Percentiles rank a stretch among this genome's conserved stretches.
phyloP scores from a whole-genome alignment of 2,329 filamentous ascomycete species.

The Sclerotinia minor region DNA sequence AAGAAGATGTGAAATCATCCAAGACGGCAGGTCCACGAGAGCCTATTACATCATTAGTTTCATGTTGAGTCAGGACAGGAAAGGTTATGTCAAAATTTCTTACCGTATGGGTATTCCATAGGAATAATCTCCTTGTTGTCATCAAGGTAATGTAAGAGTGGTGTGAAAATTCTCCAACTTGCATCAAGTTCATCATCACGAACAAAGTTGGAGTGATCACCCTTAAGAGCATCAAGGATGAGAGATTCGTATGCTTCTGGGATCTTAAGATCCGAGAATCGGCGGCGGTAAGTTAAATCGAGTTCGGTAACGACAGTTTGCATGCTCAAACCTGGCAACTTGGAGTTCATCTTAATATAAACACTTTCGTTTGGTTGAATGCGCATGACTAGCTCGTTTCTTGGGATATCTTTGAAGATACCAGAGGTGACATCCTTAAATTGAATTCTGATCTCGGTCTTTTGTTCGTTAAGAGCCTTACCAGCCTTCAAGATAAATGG shows the following conservation, averaged over 20 bases:
- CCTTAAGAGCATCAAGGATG: constrained; percentile 96
- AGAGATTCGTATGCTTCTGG: constrained; percentile 98
- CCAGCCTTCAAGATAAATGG: constrained; percentile 99
- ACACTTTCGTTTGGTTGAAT: constrained; percentile 99
- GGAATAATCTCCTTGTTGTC: constrained; percentile 99
- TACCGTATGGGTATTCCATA: constrained; percentile 99
- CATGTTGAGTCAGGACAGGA: neutral
- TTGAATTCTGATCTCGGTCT: constrained; percentile 98
- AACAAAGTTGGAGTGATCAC: constrained; percentile 99
- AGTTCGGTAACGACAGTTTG: constrained; percentile 98
- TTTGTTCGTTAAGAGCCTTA: constrained; percentile 98
- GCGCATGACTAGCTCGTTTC: constrained; percentile 98
- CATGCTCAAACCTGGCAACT: constrained; percentile 97
- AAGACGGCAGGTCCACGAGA: constrained; percentile 94
- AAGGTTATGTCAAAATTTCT: constrained; percentile 42
- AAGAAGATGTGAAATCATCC: constrained; percentile 96
- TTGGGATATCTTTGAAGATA: constrained; percentile 99
- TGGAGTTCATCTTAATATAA: constrained; percentile 99
- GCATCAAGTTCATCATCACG: constrained; percentile 95
- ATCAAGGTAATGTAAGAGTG: constrained; percentile 95
- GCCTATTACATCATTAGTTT: constrained; percentile 53
- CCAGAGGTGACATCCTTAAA: constrained; percentile 99
- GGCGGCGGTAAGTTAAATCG: constrained; percentile 93
- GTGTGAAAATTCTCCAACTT: constrained; percentile 98
- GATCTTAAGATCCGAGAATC: constrained; percentile 99